Evolutionary conservation across 352 stramenopile genomes (phyloP).

Genomic region (Phytophthora pinifolia): DNA sequence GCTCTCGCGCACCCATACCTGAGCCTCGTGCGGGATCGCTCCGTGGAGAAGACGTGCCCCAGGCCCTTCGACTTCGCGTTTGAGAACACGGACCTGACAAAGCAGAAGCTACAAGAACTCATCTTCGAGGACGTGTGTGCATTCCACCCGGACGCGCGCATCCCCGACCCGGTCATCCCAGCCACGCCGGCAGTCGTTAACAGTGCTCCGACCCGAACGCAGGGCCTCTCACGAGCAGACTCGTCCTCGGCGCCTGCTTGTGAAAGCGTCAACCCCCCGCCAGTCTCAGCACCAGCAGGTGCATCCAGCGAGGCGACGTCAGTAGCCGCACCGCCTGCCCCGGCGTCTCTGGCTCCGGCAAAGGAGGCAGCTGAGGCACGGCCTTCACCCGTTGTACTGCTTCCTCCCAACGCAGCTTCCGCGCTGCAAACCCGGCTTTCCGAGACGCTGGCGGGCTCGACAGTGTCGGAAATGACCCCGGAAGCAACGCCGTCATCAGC

Average conservation of each 20-base stretch:
- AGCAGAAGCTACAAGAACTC: slow-evolving; percentile 89
- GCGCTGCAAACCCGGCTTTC: slow-evolving; percentile 20
- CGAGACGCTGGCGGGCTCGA: slow-evolving; percentile 16
- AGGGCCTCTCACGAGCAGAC: slow-evolving; percentile 20
- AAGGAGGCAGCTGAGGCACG: slow-evolving; percentile 23
- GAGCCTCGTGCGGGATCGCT: slow-evolving; percentile 68
- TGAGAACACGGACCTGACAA: slow-evolving; percentile 89
- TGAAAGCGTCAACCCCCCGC: slow-evolving; percentile 6
- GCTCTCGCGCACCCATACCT: slow-evolving; percentile 82
- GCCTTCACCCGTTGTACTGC: slow-evolving; percentile 40
- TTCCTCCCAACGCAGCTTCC: slow-evolving; percentile 27
- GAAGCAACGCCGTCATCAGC: slow-evolving; percentile 10
- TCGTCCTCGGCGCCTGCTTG: slow-evolving; percentile 18
- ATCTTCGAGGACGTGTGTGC: slow-evolving; percentile 91
- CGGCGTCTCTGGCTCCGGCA: slow-evolving; percentile 18
- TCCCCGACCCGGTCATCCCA: slow-evolving; percentile 37
- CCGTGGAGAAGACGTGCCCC: slow-evolving; percentile 75
- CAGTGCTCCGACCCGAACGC: slow-evolving; percentile 17
- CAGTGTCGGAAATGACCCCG: slow-evolving; percentile 18
- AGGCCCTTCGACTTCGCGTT: slow-evolving; percentile 86
- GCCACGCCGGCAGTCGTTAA: slow-evolving; percentile 8
- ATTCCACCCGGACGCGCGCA: slow-evolving; percentile 84
- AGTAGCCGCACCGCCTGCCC: slow-evolving; percentile 22
- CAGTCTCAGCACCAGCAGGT: slow-evolving; percentile 20
- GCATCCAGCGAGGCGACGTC: slow-evolving; percentile 11